phyloP scores from a whole-genome alignment of 306 rosid species.

The Leucaena leucocephala region DNA sequence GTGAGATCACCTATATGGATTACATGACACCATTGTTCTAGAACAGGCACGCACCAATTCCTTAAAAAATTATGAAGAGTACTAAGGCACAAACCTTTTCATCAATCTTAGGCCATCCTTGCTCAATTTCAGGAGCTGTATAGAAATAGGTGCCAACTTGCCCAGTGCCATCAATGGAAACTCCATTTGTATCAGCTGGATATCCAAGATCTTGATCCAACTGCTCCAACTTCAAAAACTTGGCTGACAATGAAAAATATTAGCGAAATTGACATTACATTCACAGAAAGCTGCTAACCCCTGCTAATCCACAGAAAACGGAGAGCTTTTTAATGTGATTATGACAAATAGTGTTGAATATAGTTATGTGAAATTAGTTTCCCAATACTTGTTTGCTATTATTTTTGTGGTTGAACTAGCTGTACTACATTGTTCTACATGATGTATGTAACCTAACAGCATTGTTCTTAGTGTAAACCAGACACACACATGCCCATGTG shows the following conservation, averaged over 20 bases:
- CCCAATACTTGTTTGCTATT: background rate
- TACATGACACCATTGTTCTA: background rate
- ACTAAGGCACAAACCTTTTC: conserved; percentile 66
- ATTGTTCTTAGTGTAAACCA: background rate
- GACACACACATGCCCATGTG: background rate
- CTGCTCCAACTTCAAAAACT: conserved; percentile 96
- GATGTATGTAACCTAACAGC: background rate
- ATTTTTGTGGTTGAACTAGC: background rate
- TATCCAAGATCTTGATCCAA: conserved; percentile 74
- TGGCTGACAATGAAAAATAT: conserved; percentile 60
- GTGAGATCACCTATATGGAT: background rate
- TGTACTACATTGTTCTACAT: background rate
- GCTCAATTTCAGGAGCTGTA: conserved; percentile 99
- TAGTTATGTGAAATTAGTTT: too few species aligned
- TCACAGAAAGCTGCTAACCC: conserved; percentile 22
- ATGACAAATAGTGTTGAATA: background rate
- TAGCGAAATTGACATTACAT: conserved; percentile 25
- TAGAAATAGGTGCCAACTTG: conserved; percentile 96
- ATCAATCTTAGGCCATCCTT: conserved; percentile 98
- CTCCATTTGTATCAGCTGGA: conserved; percentile 72
- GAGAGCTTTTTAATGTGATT: background rate
- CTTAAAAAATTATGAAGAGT: conserved; percentile 11
- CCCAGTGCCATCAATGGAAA: conserved; percentile 94
- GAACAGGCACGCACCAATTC: conserved; percentile 11
- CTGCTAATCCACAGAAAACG: conserved; percentile 24